Evolutionary conservation across 2,329 filamentous ascomycete species (phyloP).

Genomic region (Cladosporium sp.): DNA sequence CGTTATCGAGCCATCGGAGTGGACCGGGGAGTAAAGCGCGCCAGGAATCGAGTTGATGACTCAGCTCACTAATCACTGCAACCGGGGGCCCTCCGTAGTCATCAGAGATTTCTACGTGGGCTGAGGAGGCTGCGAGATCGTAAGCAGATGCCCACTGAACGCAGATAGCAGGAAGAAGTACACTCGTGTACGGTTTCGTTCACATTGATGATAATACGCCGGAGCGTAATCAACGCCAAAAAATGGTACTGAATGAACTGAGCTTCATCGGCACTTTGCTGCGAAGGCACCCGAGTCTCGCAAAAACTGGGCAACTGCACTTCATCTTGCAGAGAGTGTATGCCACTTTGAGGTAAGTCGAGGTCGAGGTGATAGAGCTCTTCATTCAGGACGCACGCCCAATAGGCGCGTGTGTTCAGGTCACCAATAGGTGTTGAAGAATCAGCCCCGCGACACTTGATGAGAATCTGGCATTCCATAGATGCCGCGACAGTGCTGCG

Average conservation of each 20-base stretch:
- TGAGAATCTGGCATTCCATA: slow-evolving; percentile 49
- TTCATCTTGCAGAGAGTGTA: slow-evolving; percentile 49
- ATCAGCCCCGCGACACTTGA: not conserved
- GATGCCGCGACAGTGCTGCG: slow-evolving; percentile 55
- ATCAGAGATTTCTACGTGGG: slow-evolving; percentile 26
- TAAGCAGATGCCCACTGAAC: no score
- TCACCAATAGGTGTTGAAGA: slow-evolving; percentile 47
- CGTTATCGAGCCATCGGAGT: slow-evolving; percentile 56
- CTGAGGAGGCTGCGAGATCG: slow-evolving; percentile 20
- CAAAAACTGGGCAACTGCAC: slow-evolving; percentile 55
- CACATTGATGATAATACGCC: slow-evolving; percentile 51
- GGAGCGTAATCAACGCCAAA: slow-evolving; percentile 55
- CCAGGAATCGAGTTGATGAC: slow-evolving; percentile 55
- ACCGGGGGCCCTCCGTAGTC: slow-evolving; percentile 36
- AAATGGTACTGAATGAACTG: slow-evolving; percentile 57
- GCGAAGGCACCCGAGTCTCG: no score
- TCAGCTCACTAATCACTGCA: slow-evolving; percentile 48
- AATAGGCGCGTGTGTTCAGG: slow-evolving; percentile 51
- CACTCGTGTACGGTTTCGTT: slow-evolving; percentile 50
- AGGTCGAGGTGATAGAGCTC: slow-evolving; percentile 56
- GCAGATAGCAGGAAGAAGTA: slow-evolving; percentile 33
- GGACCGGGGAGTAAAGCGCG: slow-evolving; percentile 51
- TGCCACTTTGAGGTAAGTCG: slow-evolving; percentile 52
- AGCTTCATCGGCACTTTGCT: no score
- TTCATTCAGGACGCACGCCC: slow-evolving; percentile 49